phyloP scores from a whole-genome alignment of 2,329 filamentous ascomycete species.

The Aspergillus sp. region DNA sequence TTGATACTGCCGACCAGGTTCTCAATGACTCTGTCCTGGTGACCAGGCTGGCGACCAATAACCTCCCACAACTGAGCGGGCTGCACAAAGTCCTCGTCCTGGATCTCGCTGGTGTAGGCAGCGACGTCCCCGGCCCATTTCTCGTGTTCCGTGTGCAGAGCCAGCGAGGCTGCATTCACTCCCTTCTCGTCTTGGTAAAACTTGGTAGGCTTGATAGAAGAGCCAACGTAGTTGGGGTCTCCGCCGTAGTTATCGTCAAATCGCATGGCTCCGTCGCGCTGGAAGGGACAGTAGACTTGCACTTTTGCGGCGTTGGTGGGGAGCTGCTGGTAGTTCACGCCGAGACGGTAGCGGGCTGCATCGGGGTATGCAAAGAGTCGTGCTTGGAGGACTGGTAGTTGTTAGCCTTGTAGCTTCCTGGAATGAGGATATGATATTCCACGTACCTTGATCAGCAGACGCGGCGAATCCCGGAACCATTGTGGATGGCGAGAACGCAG shows the following conservation, averaged over 20 bases:
- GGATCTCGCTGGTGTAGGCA: slow-evolving; percentile 21
- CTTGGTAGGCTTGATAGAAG: slow-evolving; percentile 26
- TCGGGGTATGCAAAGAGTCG: slow-evolving; percentile 64
- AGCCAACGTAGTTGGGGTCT: slow-evolving; percentile 54
- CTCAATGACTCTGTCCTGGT: slow-evolving; percentile 32
- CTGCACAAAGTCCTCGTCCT: slow-evolving; percentile 31
- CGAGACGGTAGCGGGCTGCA: slow-evolving; percentile 44
- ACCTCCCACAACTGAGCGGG: slow-evolving; percentile 32
- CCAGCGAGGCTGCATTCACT: not conserved
- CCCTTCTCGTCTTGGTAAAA: slow-evolving; percentile 27
- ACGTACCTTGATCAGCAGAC: slow-evolving; percentile 57
- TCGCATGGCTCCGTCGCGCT: not conserved
- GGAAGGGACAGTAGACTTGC: not conserved
- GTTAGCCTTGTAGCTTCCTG: not conserved
- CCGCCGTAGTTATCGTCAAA: not conserved
- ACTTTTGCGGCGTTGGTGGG: slow-evolving; percentile 37
- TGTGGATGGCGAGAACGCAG: slow-evolving; percentile 64
- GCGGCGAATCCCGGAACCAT: slow-evolving; percentile 65
- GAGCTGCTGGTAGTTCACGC: slow-evolving; percentile 44
- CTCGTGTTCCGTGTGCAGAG: not conserved
- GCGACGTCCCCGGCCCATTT: slow-evolving; percentile 27
- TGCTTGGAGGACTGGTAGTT: slow-evolving; percentile 53
- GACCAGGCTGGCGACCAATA: slow-evolving; percentile 30
- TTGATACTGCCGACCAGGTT: slow-evolving; percentile 19
- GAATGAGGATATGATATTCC: no score